Evolutionary conservation across 1,139 yeast genomes (phyloP).

Genomic region (Taiozyma onychis): DNA sequence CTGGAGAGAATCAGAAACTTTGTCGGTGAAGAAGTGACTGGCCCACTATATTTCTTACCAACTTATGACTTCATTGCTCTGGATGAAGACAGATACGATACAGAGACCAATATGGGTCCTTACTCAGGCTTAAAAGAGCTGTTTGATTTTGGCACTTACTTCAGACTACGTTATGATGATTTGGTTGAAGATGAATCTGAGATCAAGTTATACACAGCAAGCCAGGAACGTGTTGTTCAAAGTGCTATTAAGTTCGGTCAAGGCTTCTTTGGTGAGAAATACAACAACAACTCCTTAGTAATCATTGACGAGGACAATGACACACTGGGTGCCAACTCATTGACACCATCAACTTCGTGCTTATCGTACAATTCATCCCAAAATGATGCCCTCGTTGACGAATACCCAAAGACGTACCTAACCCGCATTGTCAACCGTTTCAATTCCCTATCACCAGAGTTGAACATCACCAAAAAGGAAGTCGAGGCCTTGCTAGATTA

Average conservation of each 20-base stretch:
- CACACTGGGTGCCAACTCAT: slow-evolving; percentile 32
- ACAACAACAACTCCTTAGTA: slow-evolving; percentile 5
- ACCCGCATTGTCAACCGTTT: slow-evolving; percentile 24
- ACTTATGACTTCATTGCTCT: slow-evolving; percentile 13
- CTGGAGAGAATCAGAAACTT: slow-evolving; percentile 8
- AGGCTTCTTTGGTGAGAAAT: slow-evolving; percentile 15
- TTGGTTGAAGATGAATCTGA: slow-evolving; percentile 5
- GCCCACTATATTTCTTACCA: slow-evolving; percentile 13
- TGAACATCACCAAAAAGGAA: slow-evolving; percentile 34
- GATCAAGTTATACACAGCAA: slow-evolving; percentile 13
- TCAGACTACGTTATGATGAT: slow-evolving; percentile 13
- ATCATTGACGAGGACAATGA: slow-evolving; percentile 23
- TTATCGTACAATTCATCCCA: slow-evolving; percentile 15
- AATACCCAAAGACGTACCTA: slow-evolving; percentile 16
- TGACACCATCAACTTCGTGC: slow-evolving; percentile 28
- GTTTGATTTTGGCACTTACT: slow-evolving; percentile 11
- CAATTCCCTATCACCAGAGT: slow-evolving; percentile 31
- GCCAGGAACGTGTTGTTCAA: slow-evolving; percentile 17
- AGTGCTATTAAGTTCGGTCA: slow-evolving; percentile 16
- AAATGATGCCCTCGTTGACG: slow-evolving; percentile 18
- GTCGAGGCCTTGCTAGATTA: slow-evolving; percentile 35
- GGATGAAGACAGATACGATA: slow-evolving; percentile 8
- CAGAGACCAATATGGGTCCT: slow-evolving; percentile 16
- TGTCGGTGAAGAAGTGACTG: slow-evolving; percentile 3
- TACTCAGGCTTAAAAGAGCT: slow-evolving; percentile 16